These are phyloP conservation scores for Penicillium sp. DNA, from an alignment of 2,329 filamentous ascomycete species.

Conservation along the genomic window DNA sequence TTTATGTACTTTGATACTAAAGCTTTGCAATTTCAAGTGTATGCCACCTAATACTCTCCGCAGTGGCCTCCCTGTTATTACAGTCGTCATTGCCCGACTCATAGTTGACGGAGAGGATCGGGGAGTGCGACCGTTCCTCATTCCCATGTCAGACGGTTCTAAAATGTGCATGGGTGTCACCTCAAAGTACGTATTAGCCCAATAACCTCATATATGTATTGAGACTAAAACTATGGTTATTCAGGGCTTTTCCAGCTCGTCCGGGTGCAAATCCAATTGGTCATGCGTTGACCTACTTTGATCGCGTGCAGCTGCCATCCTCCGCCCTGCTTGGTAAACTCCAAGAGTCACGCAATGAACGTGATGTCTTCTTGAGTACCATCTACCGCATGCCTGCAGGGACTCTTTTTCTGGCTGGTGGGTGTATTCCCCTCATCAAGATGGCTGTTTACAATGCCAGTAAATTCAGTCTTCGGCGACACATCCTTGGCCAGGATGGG, in stretches of 20 bases:
- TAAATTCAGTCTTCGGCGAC: slow-evolving; percentile 19
- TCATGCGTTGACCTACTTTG: slow-evolving; percentile 22
- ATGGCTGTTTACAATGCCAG: slow-evolving; percentile 17
- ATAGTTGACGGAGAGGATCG: slow-evolving; percentile 17
- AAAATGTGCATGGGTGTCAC: slow-evolving; percentile 18
- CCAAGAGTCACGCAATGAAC: slow-evolving; percentile 9
- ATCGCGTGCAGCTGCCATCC: slow-evolving; percentile 17
- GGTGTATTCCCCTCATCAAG: slow-evolving; percentile 21
- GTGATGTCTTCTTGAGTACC: slow-evolving; percentile 9
- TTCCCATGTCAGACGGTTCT: slow-evolving; percentile 18
- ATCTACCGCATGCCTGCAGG: slow-evolving; percentile 18
- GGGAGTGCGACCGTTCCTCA: slow-evolving; percentile 22
- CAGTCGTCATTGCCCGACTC: slow-evolving; percentile 22
- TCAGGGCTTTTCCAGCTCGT: slow-evolving; percentile 5
- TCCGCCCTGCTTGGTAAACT: slow-evolving; percentile 21
- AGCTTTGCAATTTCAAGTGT: slow-evolving; percentile 3
- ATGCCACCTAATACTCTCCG: slow-evolving; percentile 24
- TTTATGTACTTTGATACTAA: background rate
- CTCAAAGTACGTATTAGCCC: background rate
- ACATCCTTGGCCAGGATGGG: slow-evolving; percentile 11
- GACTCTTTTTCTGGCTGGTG: slow-evolving; percentile 12
- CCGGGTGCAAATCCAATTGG: slow-evolving; percentile 14
- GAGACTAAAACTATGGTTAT: background rate
- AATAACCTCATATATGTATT: background rate
- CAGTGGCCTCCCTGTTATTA: slow-evolving; percentile 14